These are phyloP conservation scores for Aphanomyces euteiches DNA, from an alignment of 352 stramenopile genomes.

Conservation along the genomic window DNA sequence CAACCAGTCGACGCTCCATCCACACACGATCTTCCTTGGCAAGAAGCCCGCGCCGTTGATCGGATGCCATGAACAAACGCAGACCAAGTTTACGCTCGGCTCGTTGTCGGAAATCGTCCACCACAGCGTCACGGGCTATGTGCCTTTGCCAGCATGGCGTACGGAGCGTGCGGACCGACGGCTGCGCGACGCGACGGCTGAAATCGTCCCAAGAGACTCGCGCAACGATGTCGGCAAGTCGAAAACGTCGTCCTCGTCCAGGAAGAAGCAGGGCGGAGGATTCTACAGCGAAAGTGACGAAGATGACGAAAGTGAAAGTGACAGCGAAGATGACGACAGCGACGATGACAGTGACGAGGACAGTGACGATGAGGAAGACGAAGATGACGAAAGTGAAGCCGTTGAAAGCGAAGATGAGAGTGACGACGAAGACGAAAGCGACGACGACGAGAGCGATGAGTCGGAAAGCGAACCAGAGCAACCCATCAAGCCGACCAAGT, in stretches of 20 bases:
- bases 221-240: not conserved
- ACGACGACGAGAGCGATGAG: constrained; percentile 33
- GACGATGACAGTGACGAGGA: constrained; percentile 39
- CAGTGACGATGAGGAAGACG: constrained; percentile 42
- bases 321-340: constrained; percentile 44
- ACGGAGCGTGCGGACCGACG: constrained; percentile 56
- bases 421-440: constrained; percentile 23
- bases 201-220: not conserved
- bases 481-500: constrained; percentile 17
- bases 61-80: constrained; percentile 63
- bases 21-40: constrained; percentile 68
- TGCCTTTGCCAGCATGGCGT: constrained; percentile 68
- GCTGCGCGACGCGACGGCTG: constrained; percentile 65
- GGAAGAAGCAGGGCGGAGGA: constrained; percentile 25
- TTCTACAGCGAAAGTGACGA: constrained; percentile 53
- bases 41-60: constrained; percentile 79
- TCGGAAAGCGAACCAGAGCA: constrained; percentile 30
- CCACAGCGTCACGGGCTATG: constrained; percentile 82
- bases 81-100: constrained; percentile 78
- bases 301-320: constrained; percentile 37
- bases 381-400: constrained; percentile 46
- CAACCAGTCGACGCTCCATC: constrained; percentile 56
- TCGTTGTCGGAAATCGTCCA: constrained; percentile 84
- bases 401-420: constrained; percentile 28
- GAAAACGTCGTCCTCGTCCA: constrained; percentile 1